Base-by-base conservation (phyloP, 495 filamentous ascomycete species). In the Xylaria venustula region DNA sequence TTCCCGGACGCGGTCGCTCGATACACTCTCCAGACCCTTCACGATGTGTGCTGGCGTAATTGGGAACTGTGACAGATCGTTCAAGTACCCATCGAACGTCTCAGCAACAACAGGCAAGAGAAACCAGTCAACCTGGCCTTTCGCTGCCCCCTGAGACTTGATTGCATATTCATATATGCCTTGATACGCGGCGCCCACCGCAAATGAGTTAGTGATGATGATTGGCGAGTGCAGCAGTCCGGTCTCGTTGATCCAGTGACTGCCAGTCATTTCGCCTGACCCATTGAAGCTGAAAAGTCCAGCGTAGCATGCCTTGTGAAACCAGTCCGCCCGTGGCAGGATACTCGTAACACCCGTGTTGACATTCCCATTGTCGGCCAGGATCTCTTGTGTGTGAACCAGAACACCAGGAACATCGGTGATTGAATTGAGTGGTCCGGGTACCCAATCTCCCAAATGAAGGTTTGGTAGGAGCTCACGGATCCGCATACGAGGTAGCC, bases 201-300 rank as follows among this genome's bases (percentile, higher is more conserved):
- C 67, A 23, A 82, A 79, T 1, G 77, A 79, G 50, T 81, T 83
- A 1, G 81, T 83, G 49, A 84, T 74, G 25, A 81, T 45, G 42
- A 83, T 79, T 2, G 82, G 82, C 1, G 78, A 78, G 58, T 77
- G 73, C 0, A 81, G 66, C 2, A 80, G 66, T 1, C 82, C 79
- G 0, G 79, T 82, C 60, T 85, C 82, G 2, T 77, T 75, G 57
- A 85, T 77, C 78, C 79, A 82, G 60, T 81, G 76, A 15, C 67
- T 69, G 7, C 80, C 79, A 0, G 82, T 85, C 70, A 85, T 73
- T 60, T 83, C 80, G 20, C 82, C 80, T 25, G 72, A 74, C 52
- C 82, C 81, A 62, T 85, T 85, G 72, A 85, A 81, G 57, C 73
- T 73, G 67, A 81, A 82, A 42, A 80, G 65, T 3, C 79, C 77